These are phyloP conservation scores for Amborella trichopoda DNA, from an alignment of 164 flowering plant genomes.

Conservation along the genomic window DNA sequence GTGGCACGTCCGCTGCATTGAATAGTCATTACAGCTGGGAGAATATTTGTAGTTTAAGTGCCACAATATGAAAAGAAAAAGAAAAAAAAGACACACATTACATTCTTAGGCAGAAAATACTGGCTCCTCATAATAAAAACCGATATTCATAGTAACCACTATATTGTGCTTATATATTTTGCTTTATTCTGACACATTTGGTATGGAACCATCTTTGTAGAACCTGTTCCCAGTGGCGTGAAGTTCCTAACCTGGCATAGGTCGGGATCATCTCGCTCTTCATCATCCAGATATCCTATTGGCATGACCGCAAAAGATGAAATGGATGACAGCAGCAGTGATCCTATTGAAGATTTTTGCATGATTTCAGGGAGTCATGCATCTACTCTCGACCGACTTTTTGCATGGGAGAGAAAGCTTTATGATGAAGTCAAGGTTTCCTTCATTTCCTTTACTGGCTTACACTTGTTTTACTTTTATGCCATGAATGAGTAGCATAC, in stretches of 20 bases:
- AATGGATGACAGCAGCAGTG: constrained; percentile 27
- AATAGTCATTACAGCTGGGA: too few species aligned
- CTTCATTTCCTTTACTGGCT: background rate
- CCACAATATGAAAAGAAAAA: background rate
- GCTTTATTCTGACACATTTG: constrained; percentile 5
- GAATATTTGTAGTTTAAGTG: background rate
- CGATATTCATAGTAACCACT: background rate
- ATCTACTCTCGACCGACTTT: constrained; percentile 84
- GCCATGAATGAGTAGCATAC: too few species aligned
- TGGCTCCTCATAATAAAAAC: background rate
- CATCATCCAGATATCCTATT: constrained; percentile 68
- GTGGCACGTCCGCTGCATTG: too few species aligned
- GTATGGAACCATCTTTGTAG: constrained; percentile 22
- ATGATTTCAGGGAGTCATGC: constrained; percentile 95
- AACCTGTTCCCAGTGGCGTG: constrained; percentile 36
- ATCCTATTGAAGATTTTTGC: constrained; percentile 44
- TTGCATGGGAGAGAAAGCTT: constrained; percentile 97
- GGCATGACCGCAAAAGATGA: constrained; percentile 39
- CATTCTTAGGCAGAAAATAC: background rate
- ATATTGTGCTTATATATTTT: background rate
- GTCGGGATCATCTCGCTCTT: constrained; percentile 65
- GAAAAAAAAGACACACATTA: background rate
- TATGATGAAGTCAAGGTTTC: constrained; percentile 97
- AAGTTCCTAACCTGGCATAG: constrained; percentile 95
- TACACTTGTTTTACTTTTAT: background rate